A percentile compares a stretch with the other conserved stretches of the same genome.
phyloP scores from a whole-genome alignment of 1,284 basidiomycete species.

The Taiwanofungus camphoratus region DNA sequence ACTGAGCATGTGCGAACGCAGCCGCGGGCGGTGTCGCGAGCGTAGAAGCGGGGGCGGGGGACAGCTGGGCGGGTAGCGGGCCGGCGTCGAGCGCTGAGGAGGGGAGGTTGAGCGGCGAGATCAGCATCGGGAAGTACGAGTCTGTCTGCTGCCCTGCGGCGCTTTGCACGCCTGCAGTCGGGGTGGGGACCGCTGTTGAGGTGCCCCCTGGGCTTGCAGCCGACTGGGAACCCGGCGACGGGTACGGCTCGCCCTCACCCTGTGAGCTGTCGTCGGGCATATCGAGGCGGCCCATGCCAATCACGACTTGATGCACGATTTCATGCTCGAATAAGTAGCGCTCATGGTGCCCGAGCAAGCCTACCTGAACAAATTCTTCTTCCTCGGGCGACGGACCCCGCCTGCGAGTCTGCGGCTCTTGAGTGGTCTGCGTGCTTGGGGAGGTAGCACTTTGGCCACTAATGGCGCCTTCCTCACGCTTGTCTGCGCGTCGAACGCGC shows the following conservation, averaged over 20 bases:
- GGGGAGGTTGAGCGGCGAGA: conserved; percentile 4
- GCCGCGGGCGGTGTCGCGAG: no score
- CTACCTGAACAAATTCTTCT: conserved; percentile 14
- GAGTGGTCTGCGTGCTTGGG: not conserved
- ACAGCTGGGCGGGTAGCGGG: not conserved
- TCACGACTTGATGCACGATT: conserved; percentile 77
- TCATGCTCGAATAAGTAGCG: conserved; percentile 71
- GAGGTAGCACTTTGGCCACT: no score
- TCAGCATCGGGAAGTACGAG: conserved; percentile 29
- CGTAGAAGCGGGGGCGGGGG: not conserved
- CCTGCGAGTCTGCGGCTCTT: not conserved
- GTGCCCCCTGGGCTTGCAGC: conserved; percentile 1
- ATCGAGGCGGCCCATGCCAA: conserved; percentile 83
- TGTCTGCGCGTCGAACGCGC: conserved; percentile 52
- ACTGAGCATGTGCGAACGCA: no score
- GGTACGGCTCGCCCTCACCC: not conserved
- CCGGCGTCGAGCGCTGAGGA: not conserved
- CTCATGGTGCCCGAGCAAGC: conserved; percentile 50
- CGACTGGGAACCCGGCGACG: not conserved
- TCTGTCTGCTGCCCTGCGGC: conserved; percentile 8
- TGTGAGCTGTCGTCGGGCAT: conserved; percentile 11
- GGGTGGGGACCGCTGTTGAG: conserved; percentile 18
- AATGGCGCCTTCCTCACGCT: conserved; percentile 30
- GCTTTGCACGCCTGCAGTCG: conserved; percentile 4
- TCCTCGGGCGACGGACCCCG: not conserved